Conservation (phyloP, 768 basidiomycete species). For the Podaxis mareebaensis region DNA sequence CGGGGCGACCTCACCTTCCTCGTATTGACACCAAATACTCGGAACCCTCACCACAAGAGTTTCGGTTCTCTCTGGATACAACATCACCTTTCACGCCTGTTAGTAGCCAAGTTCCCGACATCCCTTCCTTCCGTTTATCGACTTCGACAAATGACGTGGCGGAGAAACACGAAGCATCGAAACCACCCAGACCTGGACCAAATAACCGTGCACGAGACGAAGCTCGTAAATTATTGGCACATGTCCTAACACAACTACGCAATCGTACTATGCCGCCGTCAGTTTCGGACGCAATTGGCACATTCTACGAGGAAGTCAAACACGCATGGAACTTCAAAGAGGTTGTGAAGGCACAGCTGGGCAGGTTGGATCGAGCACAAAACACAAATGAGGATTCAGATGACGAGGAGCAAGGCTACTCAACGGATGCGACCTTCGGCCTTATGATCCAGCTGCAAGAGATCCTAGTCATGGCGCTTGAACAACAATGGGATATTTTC, state of each 20-base stretch:
- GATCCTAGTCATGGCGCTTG: slow-evolving; percentile 53
- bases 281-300: slow-evolving; percentile 45
- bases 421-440: slow-evolving; percentile 66
- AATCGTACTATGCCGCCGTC: slow-evolving; percentile 54
- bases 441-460: slow-evolving; percentile 65
- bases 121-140: slow-evolving; percentile 18
- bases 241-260: slow-evolving; percentile 65
- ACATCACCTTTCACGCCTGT: slow-evolving; percentile 13
- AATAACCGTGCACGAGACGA: slow-evolving; percentile 46
- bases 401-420: slow-evolving; percentile 49
- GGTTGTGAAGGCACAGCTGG: slow-evolving; percentile 24
- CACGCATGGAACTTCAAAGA: slow-evolving; percentile 41
- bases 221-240: slow-evolving; percentile 66
- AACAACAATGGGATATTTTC: slow-evolving; percentile 65
- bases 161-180: not conserved
- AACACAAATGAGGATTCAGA: slow-evolving; percentile 46
- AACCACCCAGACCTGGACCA: slow-evolving; percentile 1
- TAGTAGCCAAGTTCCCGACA: slow-evolving; percentile 7
- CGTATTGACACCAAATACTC: slow-evolving; percentile 15
- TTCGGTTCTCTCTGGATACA: slow-evolving; percentile 8
- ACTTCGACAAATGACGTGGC: slow-evolving; percentile 6
- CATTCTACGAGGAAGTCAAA: slow-evolving; percentile 45
- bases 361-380: slow-evolving; percentile 14
- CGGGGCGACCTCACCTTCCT: slow-evolving; percentile 7
- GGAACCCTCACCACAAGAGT: not conserved